Percentiles rank a stretch among this genome's conserved stretches.
Evolutionary conservation across 2,329 filamentous ascomycete species (phyloP).

Genomic region (Fusarium sp.): DNA sequence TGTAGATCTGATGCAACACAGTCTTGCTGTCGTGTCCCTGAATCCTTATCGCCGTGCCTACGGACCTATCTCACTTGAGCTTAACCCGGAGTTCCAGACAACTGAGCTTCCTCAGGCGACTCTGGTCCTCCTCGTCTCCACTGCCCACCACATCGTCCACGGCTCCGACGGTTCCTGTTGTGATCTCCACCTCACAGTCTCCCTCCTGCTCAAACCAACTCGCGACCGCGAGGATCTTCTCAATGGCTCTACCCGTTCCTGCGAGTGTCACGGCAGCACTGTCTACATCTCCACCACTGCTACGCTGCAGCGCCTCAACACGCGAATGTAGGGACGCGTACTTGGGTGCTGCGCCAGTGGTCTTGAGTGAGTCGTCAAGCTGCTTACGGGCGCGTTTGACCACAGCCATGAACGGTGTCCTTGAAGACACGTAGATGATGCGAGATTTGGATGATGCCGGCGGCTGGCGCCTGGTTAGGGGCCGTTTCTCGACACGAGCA

Average conservation of each 20-base stretch:
- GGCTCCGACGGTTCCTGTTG: conserved; percentile 71
- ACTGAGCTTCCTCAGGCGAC: conserved; percentile 60
- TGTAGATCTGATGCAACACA: conserved; percentile 6
- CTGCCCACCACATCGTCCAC: conserved; percentile 71
- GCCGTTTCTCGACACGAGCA: conserved; percentile 61
- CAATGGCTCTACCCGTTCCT: conserved; percentile 74
- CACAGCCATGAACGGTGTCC: conserved; percentile 74
- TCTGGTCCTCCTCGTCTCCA: conserved; percentile 53
- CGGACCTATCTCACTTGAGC: conserved; percentile 51
- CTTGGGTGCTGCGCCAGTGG: conserved; percentile 58
- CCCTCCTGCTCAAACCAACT: conserved; percentile 71
- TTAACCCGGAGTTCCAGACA: conserved; percentile 61
- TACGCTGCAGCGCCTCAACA: conserved; percentile 55
- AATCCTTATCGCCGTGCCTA: conserved; percentile 12
- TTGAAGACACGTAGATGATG: conserved; percentile 72
- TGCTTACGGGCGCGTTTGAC: conserved; percentile 73
- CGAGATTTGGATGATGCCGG: conserved; percentile 56
- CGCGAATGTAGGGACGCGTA: conserved; percentile 58
- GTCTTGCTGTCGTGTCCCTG: neutral
- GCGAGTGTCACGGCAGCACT: conserved; percentile 64
- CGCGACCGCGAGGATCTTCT: conserved; percentile 70
- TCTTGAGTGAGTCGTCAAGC: conserved; percentile 63
- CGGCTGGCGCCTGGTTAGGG: conserved; percentile 54
- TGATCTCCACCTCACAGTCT: conserved; percentile 67
- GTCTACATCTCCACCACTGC: conserved; percentile 42